Evolutionary conservation across 2,329 filamentous ascomycete genomes (phyloP), one percentile per base, ranked within the genome.

Genomic region (Aspergillus arachidicola): DNA sequence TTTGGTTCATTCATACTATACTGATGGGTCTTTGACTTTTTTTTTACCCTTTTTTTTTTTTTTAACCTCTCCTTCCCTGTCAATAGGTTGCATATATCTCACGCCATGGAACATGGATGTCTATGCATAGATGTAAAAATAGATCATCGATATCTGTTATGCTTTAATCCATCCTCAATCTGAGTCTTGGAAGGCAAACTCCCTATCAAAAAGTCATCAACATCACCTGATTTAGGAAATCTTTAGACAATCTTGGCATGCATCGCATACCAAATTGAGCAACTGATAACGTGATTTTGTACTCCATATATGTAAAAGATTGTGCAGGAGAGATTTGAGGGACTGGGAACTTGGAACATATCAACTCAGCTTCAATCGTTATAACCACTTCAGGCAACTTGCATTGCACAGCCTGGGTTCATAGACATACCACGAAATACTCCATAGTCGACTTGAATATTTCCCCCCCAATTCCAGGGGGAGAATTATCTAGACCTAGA

Each of bases 1-100:
- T 55, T 55, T 55, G 34, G 51, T 10, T 41, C 23, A 7, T 36
- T 54, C 51, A 54, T 54, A 36, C 51, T 54, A 34, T 54, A n/a
- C 28, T 14, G 23, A 51, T 28, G 48, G 48, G 28, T 51, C 28
- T 16, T 34, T 53, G 16, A 11, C 50, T 53, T 53, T 53, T 53
- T 34, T 34, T 54, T 54, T 54, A 23, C 10, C 11, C n/a, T 23
- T 23, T 38, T 26, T 16, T 10, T 23, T 23, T 23, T 19, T 55
- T 26, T 38, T 38, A 28, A 16, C 12, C 21, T 32, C 14, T 26
- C 26, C 14, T 30, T 30, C 23, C 26, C 30, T 26, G 14, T 50
- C 46, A 28, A 50, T 9, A 30, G 11, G 6, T 50, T 50, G 26
- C 46, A 50, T 50, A 30, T 50, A 30, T 41, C 38, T n/a, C 21